Conservation (phyloP, 2,329 filamentous ascomycete species). For the Teratosphaeria zuluensis region DNA sequence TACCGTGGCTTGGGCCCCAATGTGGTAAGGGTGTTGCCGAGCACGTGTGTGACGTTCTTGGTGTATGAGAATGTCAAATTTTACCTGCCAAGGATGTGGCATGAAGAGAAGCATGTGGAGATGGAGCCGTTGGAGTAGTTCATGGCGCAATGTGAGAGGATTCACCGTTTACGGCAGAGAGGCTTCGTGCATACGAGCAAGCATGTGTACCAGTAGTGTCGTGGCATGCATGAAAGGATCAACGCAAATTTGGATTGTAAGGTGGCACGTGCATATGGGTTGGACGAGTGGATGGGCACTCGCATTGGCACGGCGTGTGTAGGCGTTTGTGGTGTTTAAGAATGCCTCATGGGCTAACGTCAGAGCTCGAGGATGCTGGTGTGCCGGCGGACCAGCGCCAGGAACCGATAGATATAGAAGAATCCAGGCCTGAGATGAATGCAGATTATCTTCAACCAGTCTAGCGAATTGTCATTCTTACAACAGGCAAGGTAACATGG, state of each 20-base stretch:
- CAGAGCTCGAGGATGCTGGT: too few species aligned
- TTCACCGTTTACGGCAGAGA: background rate
- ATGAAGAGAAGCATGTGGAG: background rate
- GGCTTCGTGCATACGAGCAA: background rate
- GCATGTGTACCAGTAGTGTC: background rate
- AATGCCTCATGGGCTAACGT: too few species aligned
- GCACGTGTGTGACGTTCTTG: conserved; percentile 91
- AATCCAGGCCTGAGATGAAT: too few species aligned
- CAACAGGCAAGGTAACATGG: too few species aligned
- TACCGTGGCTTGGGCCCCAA: conserved; percentile 87
- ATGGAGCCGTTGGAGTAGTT: background rate
- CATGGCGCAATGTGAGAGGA: background rate
- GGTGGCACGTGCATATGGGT: background rate
- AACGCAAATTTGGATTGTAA: background rate
- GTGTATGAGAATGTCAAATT: conserved; percentile 91
- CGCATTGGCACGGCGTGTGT: background rate
- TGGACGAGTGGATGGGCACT: background rate
- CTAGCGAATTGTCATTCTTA: too few species aligned
- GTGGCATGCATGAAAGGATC: background rate
- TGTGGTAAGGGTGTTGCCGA: conserved; percentile 81
- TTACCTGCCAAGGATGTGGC: conserved; percentile 41
- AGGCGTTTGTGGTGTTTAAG: background rate
- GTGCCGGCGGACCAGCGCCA: too few species aligned
- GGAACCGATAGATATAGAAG: too few species aligned
- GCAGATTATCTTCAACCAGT: too few species aligned